Base-by-base conservation (phyloP, 345 rosid genomes). In the Luvunga scandens region DNA sequence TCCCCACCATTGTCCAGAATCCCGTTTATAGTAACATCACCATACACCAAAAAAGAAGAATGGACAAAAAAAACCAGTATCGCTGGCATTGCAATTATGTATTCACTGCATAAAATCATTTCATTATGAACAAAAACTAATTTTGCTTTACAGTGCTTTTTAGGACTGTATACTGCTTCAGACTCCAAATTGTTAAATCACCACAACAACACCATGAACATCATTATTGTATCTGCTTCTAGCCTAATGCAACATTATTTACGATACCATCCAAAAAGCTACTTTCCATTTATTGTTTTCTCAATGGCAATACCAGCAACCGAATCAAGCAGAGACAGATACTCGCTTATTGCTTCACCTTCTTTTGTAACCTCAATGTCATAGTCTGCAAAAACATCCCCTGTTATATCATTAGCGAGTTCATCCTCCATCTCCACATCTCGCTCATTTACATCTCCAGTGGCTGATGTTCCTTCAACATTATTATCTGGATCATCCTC, bases 401-500 rank as follows among this genome's bases (percentile, higher is more conserved):
- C 74, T 24, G 87, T 89, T 76, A 96, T 38, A 75, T 90, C 97
- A 7, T 81, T 76, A 6, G 95, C 87, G 57, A 93, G 85, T 65
- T 91, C 93, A 53, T 66, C 91, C 85, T 92, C 99, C 87, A 91
- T 88, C 87, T 93, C 97, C 64, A 63, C 38, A 80, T 95, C 99
- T 53, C 98, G 90, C 60, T 81, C 83, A 71, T 81, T 83, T 30
- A 53, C 24, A n/a, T 69, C 79, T 21, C 56, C 30, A 9, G 69
- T 55, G 4, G 69, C 63, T 34, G 84, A 83, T 63, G 83, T 61
- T 48, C n/a, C 78, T 48, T 30, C 42, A 10, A 22, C 63, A 36
- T 61, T 61, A 80, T 45, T 71, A 38, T 73, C 82, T 6, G 33
- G 42, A 30, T 30, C 76, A 64, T 18, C 78, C 50, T 45, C 42